Evolutionary conservation across 108 stramenopile genomes (phyloP), one percentile per base, ranked within the genome.

Genomic region (Fragilaria radians): DNA sequence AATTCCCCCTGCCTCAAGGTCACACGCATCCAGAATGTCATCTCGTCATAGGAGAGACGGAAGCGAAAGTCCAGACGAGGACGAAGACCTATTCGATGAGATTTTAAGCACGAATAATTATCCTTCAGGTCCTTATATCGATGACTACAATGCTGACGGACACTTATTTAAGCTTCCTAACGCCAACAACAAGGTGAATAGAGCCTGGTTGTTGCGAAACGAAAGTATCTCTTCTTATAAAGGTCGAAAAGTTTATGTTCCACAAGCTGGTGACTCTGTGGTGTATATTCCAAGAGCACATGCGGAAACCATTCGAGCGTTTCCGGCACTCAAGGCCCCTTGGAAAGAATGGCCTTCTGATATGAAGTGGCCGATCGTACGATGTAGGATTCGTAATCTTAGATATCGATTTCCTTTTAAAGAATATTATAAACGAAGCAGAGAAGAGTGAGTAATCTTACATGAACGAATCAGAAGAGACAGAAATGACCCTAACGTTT

Each of bases 271-370:
- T 32, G 93, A 94, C 54, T 82, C 83, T 5, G 76, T 94, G 21
- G 85, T 94, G 32, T 94, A 94, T 65, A 81, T 94, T 46, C 89
- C 93, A 24, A 69, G 81, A 52, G 87, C 85, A 17, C 93, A 94
- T 57, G 64, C 72, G 31, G 83, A 89, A 42, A 83, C 72, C 4
- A 50, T 93, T 23, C 63, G 63, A 26, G 65, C 62, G 45, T 93
- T 71, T 68, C 83, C 83, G 5, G 72, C 76, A 28, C 48, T 73
- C 25, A 70, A 61, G 32, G 69, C 67, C 27, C 91, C 91, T n/a
- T 93, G 87, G 87, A 88, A 85, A 48, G 71, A 68, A 9, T 93
- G 83, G 83, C 88, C 83, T 32, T 67, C 70, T 3, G 56, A 63
- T 26, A 66, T 82, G 21, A 68, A 61, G 23, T 93, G 91, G 87